Base-by-base conservation (phyloP, 2,329 filamentous ascomycete species). In the Intubia oerlemansii region DNA sequence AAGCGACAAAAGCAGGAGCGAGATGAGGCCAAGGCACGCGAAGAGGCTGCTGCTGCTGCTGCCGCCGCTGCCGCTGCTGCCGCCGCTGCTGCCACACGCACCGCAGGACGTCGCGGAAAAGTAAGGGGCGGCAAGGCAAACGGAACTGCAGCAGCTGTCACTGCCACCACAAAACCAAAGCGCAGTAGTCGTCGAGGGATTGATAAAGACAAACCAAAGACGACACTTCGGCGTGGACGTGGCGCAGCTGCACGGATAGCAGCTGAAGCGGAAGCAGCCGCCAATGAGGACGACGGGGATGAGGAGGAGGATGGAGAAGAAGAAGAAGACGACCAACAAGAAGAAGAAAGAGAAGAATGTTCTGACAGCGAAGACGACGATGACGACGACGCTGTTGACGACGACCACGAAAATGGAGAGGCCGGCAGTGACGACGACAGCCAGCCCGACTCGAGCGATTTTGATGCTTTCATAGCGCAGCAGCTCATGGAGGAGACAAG, bases 1-100 rank as follows among this genome's bases (percentile, higher is more conserved):
- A 90, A 84, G 54, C 67, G 75, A 24, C 59, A 79, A 34, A 81
- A 81, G 49, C 52, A 68, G 3, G 75, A 81, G 42, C 79, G 72
- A 42, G 80, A 85, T 34, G 52, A 58, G 24, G 59, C 62, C 10
- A 53, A 57, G 47, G 41, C 43, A 4, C 41, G 41, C 3, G 41
- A 43, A 16, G 19, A n/a, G n/a, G n/a, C n/a, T n/a, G n/a, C n/a
- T n/a, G 37, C 25, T 2, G 29, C 28, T 13, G n/a, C n/a, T n/a
- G n/a, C n/a, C n/a, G n/a, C n/a, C n/a, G n/a, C n/a, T n/a, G n/a
- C n/a, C n/a, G 25, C 15, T 15, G 20, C 14, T 2, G 22, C 24
- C 8, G 26, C 24, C 10, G 16, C 34, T 4, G 39, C 23, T 9
- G 16, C 17, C 2, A 11, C 26, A 15, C 9, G 11, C n/a, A 5